Evolutionary conservation across 2,329 filamentous ascomycete species (phyloP).

Genomic region (Pestalotiopsis sp.): DNA sequence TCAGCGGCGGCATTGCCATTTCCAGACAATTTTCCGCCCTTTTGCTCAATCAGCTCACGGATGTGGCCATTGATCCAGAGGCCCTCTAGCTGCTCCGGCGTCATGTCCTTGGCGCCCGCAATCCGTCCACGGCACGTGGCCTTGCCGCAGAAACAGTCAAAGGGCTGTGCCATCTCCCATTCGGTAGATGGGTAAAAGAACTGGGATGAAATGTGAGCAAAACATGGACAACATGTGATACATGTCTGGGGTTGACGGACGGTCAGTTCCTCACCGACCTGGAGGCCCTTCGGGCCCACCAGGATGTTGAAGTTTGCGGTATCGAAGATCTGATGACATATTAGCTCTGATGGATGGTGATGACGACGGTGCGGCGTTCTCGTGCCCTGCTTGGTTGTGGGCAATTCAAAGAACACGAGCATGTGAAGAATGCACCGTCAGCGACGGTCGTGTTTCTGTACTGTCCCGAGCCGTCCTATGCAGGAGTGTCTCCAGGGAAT

Average conservation of each 20-base stretch:
- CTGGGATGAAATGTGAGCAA: constrained; percentile 26
- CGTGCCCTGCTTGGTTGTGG: not conserved
- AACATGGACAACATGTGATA: not conserved
- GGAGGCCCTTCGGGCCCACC: constrained; percentile 58
- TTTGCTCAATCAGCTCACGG: constrained; percentile 53
- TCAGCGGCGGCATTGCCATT: constrained; percentile 16
- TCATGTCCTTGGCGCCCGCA: constrained; percentile 64
- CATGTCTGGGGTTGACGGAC: constrained; percentile 31
- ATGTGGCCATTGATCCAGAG: constrained; percentile 67
- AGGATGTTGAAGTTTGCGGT: constrained; percentile 58
- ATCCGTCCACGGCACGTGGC: constrained; percentile 63
- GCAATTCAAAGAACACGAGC: not conserved
- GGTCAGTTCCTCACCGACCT: constrained; percentile 60
- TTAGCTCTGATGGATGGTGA: not conserved
- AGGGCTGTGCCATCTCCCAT: constrained; percentile 74
- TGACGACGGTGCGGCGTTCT: not conserved
- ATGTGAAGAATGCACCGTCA: not conserved
- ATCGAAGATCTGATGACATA: constrained; percentile 58
- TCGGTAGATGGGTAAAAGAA: constrained; percentile 80
- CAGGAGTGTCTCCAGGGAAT: not conserved
- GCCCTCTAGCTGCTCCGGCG: constrained; percentile 52
- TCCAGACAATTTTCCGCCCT: constrained; percentile 21
- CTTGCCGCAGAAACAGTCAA: constrained; percentile 65
- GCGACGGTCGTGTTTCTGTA: not conserved
- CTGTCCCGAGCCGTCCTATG: not conserved